Evolutionary conservation across 768 basidiomycete species (phyloP).

Genomic region (Lepiota venenata): DNA sequence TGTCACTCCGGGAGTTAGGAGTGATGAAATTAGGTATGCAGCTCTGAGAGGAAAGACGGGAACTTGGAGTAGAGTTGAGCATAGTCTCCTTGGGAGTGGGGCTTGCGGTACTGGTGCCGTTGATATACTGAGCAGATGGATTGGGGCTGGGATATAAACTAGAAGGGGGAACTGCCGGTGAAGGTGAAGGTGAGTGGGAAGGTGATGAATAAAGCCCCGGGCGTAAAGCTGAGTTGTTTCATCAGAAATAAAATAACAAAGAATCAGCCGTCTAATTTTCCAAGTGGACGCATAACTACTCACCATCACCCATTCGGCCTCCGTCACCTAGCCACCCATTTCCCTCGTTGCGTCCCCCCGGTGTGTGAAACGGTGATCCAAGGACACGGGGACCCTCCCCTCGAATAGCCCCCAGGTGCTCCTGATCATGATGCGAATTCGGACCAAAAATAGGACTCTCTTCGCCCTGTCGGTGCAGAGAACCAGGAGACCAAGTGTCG

Average conservation of each 20-base stretch:
- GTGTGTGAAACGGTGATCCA: constrained; percentile 4
- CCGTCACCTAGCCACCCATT: neutral
- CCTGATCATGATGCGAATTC: neutral
- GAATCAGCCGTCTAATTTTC: neutral
- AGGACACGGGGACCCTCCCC: neutral
- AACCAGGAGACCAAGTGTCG: neutral
- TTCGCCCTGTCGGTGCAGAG: neutral
- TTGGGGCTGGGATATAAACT: neutral
- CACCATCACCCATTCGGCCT: neutral
- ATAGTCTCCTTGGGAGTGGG: neutral
- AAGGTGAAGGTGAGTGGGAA: neutral
- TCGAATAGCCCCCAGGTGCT: neutral
- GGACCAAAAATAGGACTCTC: neutral
- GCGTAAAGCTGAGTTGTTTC: too few relatives aligned
- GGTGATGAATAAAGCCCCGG: neutral
- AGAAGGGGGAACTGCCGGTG: neutral
- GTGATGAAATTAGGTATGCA: neutral
- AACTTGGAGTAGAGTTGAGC: neutral
- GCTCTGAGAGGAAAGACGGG: neutral
- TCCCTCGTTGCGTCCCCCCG: neutral
- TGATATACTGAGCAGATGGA: neutral
- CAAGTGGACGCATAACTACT: neutral
- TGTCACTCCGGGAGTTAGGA: neutral
- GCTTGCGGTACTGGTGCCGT: neutral
- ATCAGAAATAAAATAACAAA: neutral